Evolutionary conservation across 2,329 filamentous ascomycete species (phyloP), one percentile per base, ranked within the genome.

Genomic region (Paracoccidioides brasiliensis): DNA sequence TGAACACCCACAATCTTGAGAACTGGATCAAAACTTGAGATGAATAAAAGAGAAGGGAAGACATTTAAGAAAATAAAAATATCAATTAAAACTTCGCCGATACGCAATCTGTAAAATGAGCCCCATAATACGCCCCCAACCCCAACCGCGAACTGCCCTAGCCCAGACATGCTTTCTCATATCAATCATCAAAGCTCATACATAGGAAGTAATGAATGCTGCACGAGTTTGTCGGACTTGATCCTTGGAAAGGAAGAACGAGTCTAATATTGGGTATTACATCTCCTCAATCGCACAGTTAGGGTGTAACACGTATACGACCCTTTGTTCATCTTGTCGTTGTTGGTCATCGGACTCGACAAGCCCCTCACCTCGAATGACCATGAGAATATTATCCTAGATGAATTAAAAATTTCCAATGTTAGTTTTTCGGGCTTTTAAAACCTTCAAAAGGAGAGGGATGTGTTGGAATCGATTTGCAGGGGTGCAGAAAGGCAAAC

Each of bases 231-330:
- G 44, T 5, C 38, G 32, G 35, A 40, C 15, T 8, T 35, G 32
- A 40, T 28, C 33, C 10, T 9, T 33, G 12, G 38, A 54, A 43
- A 41, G 33, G 42, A 45, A 50, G 4, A 32, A 55, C 38, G 52
- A 48, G 50, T 58, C 28, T 55, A 56, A 49, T 59, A 12, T 12
- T 3, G 15, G 32, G 7, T 37, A 44, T 63, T 55, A 64, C 62
- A 71, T 65, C 56, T 73, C 71, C 56, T 95, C 90, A 8, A 94
- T 78, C 0, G 87, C 88, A 67, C 88, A 95, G 73, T 97, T 97
- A 57, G 93, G 93, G 74, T 98, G 93, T 62, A 98, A 68, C 32
- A 96, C 86, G 68, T 96, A 98, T 53, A 93, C 80, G 4, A 86
- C 76, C 72, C 60, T 78, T 70, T 62, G 73, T 62, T 67, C 69